A percentile compares a stretch with the other conserved stretches of the same genome.
Conservation (phyloP, 306 rosid genomes). For the Begonia peltatifolia region DNA sequence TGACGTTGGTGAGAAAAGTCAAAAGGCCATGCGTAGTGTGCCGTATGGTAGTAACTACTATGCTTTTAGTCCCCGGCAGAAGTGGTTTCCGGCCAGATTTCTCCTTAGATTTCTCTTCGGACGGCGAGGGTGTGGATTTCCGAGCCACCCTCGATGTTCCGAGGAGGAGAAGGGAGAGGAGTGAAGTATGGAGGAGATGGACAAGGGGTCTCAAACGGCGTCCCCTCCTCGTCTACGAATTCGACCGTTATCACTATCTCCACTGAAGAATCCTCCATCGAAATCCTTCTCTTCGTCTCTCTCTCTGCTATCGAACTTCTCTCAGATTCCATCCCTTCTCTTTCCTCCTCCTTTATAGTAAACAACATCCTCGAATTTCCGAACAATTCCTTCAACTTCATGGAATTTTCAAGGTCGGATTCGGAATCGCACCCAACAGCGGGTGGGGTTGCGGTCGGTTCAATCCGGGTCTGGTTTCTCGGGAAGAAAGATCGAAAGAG, state of each 20-base stretch:
- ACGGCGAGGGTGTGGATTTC: neutral
- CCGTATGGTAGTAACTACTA: neutral
- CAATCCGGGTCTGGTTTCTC: constrained; percentile 19
- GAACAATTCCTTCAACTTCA: constrained; percentile 21
- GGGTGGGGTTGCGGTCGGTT: neutral
- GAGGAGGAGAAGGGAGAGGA: constrained; percentile 29
- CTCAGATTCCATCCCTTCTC: constrained; percentile 17
- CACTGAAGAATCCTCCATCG: constrained; percentile 2
- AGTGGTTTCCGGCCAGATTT: neutral
- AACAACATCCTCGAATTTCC: constrained; percentile 24
- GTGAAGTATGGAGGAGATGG: constrained; percentile 33
- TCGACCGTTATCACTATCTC: constrained; percentile 1
- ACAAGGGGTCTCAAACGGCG: constrained; percentile 33
- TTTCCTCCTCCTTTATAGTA: constrained; percentile 30
- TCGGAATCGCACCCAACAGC: neutral
- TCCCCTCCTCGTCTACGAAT: constrained; percentile 10
- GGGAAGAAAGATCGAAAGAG: constrained; percentile 10
- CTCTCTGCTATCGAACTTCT: too few relatives aligned
- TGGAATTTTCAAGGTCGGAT: constrained; percentile 11
- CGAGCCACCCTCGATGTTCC: neutral
- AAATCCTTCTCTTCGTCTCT: constrained; percentile 5
- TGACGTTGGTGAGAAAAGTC: neutral
- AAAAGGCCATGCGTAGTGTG: neutral
- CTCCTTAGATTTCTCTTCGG: neutral
- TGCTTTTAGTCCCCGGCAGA: neutral